Conservation (phyloP, 2,329 filamentous ascomycete species). For the Alternaria angustiovoidea region DNA sequence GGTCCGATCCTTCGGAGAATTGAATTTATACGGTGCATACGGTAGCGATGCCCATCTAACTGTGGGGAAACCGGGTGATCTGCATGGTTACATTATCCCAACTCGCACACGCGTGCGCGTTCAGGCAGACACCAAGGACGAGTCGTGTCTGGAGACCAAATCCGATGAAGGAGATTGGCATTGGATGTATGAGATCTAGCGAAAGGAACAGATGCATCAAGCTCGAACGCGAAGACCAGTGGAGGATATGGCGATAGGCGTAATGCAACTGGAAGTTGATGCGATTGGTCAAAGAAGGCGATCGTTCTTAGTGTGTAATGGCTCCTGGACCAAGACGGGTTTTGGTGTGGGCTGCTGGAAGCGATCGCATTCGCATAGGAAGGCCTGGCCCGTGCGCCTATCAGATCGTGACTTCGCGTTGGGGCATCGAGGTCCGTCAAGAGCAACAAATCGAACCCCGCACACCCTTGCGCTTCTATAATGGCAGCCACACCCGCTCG, state of each 20-base stretch:
- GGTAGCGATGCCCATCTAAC: neutral
- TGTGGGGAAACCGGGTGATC: neutral
- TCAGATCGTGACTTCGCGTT: conserved; percentile 28
- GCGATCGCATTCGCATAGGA: conserved; percentile 3
- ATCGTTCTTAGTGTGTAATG: neutral
- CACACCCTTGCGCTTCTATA: neutral
- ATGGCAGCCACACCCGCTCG: conserved; percentile 36
- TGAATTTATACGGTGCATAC: conserved; percentile 2
- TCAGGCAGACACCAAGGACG: neutral
- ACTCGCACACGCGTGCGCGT: neutral
- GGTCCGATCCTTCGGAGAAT: neutral
- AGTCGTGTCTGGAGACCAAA: neutral
- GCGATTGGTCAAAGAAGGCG: neutral
- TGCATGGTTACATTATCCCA: neutral
- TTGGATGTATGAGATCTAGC: neutral
- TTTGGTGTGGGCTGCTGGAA: neutral
- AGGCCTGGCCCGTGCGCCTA: conserved; percentile 10
- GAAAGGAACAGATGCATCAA: neutral
- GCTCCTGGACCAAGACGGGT: neutral
- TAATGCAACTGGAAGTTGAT: neutral
- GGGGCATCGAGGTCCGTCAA: neutral
- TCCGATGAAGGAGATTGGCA: no score
- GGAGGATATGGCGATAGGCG: neutral
- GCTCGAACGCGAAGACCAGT: neutral
- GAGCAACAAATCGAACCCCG: neutral